Base-by-base conservation (phyloP, 345 rosid species). In the Dimocarpus longan region DNA sequence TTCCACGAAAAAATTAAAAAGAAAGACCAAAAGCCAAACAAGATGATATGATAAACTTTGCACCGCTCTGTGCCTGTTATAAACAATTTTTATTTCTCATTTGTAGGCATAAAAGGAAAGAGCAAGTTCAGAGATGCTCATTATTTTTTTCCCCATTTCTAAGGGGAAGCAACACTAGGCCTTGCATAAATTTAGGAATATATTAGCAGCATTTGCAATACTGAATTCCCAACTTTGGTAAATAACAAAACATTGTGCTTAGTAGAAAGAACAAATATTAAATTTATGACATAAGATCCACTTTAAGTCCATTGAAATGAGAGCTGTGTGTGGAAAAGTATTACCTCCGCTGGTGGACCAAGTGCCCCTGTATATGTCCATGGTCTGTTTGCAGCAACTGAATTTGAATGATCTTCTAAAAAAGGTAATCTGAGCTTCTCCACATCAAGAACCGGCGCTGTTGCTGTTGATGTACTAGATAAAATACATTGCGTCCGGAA, bases 391-490 rank as follows among this genome's bases (percentile, higher is more conserved):
- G 89, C 80, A 62, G 84, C 37, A 44, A 85, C 69, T 75, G 94
- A 82, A 82, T 85, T 85, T 70, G 91, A 80, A 78, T 84, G 84
- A 80, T 87, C 76, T 81, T 90, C 91, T 67, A 93, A 82, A 79
- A 94, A 89, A 68, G 97, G 87, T 65, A 94, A 84, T 84, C 95
- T 90, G 78, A 94, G 87, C 89, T 91, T 91, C 76, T 93, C 93
- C 79, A 91, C 83, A 76, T 93, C 97, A 83, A 91, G 87, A 78
- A 85, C 80, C 16, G 92, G 60, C 56, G 93, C 80, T 71, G 91
- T 56, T 57, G 80, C 54, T 16, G 85, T 70, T 75, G 80, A 74
- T 57, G 92, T 69, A 28, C 95, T 84, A 68, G 97, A 91, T 79
- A 96, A 87, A 76, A 85, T 76, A 78, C 98, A 94, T 78, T 91